Base-by-base conservation (phyloP, 2,329 filamentous ascomycete species). In the Cladorrhinum sp. region DNA sequence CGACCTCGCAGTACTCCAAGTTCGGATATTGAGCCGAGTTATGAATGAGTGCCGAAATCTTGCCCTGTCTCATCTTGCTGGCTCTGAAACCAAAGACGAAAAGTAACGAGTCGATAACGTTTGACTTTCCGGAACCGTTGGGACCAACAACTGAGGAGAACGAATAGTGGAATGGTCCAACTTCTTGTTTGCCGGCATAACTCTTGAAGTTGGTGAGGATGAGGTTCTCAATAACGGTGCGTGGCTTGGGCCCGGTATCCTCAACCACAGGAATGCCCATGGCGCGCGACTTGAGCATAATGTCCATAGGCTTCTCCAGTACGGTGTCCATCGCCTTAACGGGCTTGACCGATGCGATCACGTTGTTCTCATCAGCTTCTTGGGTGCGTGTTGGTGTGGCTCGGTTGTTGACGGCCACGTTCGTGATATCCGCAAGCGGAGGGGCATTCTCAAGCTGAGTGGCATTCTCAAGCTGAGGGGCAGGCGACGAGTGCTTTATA, bases 31-130 rank as follows among this genome's bases (percentile, higher is more conserved):
- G 85, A 0, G 92, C 93, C 12, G 95, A 98, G 74, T 98, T 99
- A 78, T 99, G 95, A 67, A 99, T 99, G 53, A 99, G 79, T 3
- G 95, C 95, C 1, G 95, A 99, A 52, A 99, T 92, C 78, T 99
- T 99, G 71, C 95, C 95, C 75, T 99, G 95, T 70, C 95, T 85
- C 95, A 99, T 99, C 78, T 99, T 99, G 81, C 93, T 98, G 48
- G 95, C 95, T 62, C 95, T 88, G 79, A 99, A 99, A 57, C 96
- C 95, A 72, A 99, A 99, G n/a, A 99, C 95, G 71, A 99, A 99
- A 0, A 99, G 85, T 25, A 99, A 79, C 1, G 95, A 97, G 76
- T 99, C 95, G 72, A 99, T 99, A 64, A 99, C 96, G 69, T 99
- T 99, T 22, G 95, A 98, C 74, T 99, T 99, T 61, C 95, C 95